Evolutionary conservation across 2,329 filamentous ascomycete genomes (phyloP), one percentile per base, ranked within the genome.

Genomic region (Tolypocladium pustulatum): DNA sequence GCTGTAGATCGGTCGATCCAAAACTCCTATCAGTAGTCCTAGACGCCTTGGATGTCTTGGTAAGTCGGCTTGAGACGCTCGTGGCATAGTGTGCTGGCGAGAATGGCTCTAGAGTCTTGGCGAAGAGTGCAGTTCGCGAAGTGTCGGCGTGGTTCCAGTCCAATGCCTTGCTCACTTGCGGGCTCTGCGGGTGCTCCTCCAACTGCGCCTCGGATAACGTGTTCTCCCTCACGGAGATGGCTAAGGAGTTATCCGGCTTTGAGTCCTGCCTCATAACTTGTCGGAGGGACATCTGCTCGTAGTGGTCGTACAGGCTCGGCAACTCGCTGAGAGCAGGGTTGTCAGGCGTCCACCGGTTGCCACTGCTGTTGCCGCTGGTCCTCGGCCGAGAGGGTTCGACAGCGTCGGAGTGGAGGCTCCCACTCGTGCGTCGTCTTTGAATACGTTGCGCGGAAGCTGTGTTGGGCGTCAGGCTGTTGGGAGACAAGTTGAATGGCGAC

Each of bases 11-110:
- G 2, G 79, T 73, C 40, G 79, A 77, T 8, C 76, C 67, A 20
- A 82, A 69, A 63, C 80, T 82, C 55, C 63, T 66, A 6, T 69
- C 68, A 0, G 80, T 81, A 20, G 73, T 75, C 59, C 73, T 79
- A 0, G 81, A 82, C 0, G 77, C 77, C 63, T 78, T 81, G 1
- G 81, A 83, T 0, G 78, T 81, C 49, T 78, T 75, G 1, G 80
- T 84, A 57, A 82, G 77, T 41, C 79, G 75, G 59, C 81, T 84
- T 4, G 81, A 83, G 57, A 83, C 70, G 64, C 81, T 84, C 2
- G 75, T 75, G 10, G 76, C 75, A 61, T 75, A 80, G 57, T 78
- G 76, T 13, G 69, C 65, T 3, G 67, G 64, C 40, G 41, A 30
- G 4, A 70, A 71, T 5, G 69, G 70, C 17, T 67, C 61, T 63